phyloP scores from a whole-genome alignment of 1,284 basidiomycete species.

The Garcileccinum viscosum region DNA sequence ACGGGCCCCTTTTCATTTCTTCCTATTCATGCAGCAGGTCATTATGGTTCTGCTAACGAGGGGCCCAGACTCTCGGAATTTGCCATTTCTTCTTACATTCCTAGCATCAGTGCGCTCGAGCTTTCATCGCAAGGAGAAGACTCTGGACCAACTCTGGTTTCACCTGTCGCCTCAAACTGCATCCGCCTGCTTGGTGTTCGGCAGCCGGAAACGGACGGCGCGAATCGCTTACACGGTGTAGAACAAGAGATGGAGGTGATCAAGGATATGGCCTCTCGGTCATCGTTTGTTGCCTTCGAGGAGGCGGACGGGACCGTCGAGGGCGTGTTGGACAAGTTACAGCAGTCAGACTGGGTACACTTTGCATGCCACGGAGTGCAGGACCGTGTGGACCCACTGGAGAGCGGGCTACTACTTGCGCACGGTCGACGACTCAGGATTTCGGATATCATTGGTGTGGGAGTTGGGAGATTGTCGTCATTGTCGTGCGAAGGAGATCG shows the following conservation, averaged over 20 bases:
- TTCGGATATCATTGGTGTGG: background rate
- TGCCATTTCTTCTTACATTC: conserved; percentile 20
- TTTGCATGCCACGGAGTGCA: background rate
- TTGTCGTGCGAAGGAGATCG: background rate
- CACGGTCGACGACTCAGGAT: background rate
- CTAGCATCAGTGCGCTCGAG: conserved; percentile 12
- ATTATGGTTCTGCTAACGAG: background rate
- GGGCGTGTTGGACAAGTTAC: background rate
- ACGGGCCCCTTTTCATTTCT: conserved; percentile 16
- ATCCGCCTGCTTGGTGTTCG: conserved; percentile 15
- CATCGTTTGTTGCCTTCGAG: conserved; percentile 1
- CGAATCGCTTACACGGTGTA: background rate
- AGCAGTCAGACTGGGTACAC: background rate
- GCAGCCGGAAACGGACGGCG: conserved; percentile 18
- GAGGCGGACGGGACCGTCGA: conserved; percentile 14
- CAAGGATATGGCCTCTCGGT: background rate
- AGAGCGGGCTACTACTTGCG: background rate
- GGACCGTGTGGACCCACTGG: background rate
- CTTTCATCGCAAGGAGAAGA: background rate
- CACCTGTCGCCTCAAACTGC: background rate
- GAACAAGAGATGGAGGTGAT: conserved; percentile 10
- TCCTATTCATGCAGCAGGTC: conserved; percentile 24
- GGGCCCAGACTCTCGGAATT: conserved; percentile 17
- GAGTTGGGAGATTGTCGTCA: background rate
- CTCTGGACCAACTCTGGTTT: background rate